Base-by-base conservation (phyloP, 495 filamentous ascomycete genomes). In the Penicillium dipodomyicola region DNA sequence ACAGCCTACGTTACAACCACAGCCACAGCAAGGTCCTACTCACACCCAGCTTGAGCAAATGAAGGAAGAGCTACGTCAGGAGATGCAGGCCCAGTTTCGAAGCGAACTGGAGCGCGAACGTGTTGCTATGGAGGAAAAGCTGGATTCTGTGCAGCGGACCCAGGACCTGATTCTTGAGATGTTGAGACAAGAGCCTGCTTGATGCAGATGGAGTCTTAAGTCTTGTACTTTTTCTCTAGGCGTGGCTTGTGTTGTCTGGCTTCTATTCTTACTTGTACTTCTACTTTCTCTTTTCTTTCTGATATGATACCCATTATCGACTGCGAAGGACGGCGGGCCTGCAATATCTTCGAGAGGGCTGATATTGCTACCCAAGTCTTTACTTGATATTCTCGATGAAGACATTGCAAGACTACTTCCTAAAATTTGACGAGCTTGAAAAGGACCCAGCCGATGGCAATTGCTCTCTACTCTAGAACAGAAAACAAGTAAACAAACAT, bases 151-250 rank as follows among this genome's bases (percentile, higher is more conserved):
- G 35, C 74, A 78, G 53, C 56, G 70, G 52, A 77, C 70, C 1
- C 76, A 78, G 52, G 70, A 78, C 41, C 71, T 78, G 69, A 78
- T 78, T 56, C 54, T 78, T 35, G 72, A 77, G 20, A 76, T 78
- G 74, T 54, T 78, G 49, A 67, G 72, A 58, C 76, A 76, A 60
- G 70, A 72, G 27, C 68, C 73, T 58, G 42, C 61, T 22, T 71
- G 64, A 68, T 59, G 33, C 5, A 30, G 25, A 20, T 47, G n/a
- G 27, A 39, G 25, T 17, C 15, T 11, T 47, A 2, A n/a, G 7
- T 17, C 8, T 29, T 17, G n/a, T 19, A 35, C 8, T 10, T 51
- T n/a, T 40, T 17, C 35, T 61, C 30, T 37, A 41, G 39, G 22
- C 32, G 51, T 32, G 17, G 49, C 35, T 17, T 39, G 35, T 39